These are phyloP conservation scores for Kregervanrija fluxuum DNA, from an alignment of 805 yeast species.

Conservation along the genomic window DNA sequence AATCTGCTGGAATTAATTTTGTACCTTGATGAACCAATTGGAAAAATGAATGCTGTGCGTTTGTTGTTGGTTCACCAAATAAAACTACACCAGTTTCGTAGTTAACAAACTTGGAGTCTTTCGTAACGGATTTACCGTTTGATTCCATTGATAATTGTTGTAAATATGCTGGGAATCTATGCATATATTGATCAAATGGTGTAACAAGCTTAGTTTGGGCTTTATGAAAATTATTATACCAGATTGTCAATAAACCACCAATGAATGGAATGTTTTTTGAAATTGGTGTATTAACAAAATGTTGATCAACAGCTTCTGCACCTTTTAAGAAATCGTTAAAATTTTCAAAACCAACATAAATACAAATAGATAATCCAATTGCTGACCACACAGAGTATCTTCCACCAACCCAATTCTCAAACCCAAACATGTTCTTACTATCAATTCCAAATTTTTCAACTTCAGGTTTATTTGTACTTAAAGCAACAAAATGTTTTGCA, in stretches of 20 bases:
- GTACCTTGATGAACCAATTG: constrained; percentile 99
- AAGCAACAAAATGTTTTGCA: constrained; percentile 96
- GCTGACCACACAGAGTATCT: constrained; percentile 99
- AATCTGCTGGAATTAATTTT: constrained; percentile 93
- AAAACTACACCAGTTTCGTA: constrained; percentile 94
- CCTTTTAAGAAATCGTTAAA: constrained; percentile 90
- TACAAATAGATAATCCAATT: constrained; percentile 91
- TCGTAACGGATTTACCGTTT: constrained; percentile 95
- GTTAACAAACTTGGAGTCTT: constrained; percentile 84
- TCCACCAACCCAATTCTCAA: constrained; percentile 99
- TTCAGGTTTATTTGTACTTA: constrained; percentile 87
- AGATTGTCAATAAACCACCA: constrained; percentile 90
- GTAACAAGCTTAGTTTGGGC: constrained; percentile 98
- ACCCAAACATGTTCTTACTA: constrained; percentile 96
- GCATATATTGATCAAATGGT: constrained; percentile 97
- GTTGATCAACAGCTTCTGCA: constrained; percentile 95
- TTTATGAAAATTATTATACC: constrained; percentile 98
- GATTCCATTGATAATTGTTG: constrained; percentile 99
- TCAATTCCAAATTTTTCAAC: constrained; percentile 96
- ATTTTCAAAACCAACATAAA: constrained; percentile 93
- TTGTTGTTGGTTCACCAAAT: constrained; percentile 98
- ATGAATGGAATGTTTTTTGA: constrained; percentile 87
- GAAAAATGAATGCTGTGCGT: constrained; percentile 99
- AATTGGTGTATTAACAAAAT: constrained; percentile 76
- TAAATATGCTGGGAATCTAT: constrained; percentile 98